Evolutionary conservation across 2,329 filamentous ascomycete species (phyloP).

Genomic region (Fusarium xyrophilum): DNA sequence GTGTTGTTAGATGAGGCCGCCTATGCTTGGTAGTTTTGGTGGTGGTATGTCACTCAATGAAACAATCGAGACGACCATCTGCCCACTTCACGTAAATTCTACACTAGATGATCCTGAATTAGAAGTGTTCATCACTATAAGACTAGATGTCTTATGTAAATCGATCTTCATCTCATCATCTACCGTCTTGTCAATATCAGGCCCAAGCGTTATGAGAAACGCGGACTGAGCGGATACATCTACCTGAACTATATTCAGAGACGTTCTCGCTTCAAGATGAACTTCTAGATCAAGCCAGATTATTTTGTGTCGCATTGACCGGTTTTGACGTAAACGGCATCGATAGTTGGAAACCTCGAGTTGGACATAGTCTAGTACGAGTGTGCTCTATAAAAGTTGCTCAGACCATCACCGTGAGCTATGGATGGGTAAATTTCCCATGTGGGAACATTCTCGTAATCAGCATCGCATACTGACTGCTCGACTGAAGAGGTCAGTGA

Average conservation of each 20-base stretch:
- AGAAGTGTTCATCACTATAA: neutral
- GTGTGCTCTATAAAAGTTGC: neutral
- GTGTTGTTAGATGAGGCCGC: slow-evolving; percentile 40
- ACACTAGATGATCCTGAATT: neutral
- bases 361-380: neutral
- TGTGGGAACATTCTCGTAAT: neutral
- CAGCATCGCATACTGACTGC: neutral
- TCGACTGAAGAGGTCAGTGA: neutral
- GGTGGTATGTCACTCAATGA: neutral
- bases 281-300: slow-evolving; percentile 12
- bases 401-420: neutral
- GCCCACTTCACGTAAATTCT: neutral
- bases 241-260: slow-evolving; percentile 3
- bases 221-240: neutral
- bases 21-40: slow-evolving; percentile 39
- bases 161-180: neutral
- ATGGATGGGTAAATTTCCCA: neutral
- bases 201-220: neutral
- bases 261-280: slow-evolving; percentile 1
- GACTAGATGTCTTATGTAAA: neutral
- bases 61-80: neutral
- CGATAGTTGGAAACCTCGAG: neutral
- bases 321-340: neutral
- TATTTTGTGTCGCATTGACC: neutral
- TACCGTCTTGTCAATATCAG: neutral